Percentiles rank a stretch among this genome's conserved stretches.
phyloP scores from a whole-genome alignment of 495 filamentous ascomycete genomes.

The Jackrogersella multiformis region DNA sequence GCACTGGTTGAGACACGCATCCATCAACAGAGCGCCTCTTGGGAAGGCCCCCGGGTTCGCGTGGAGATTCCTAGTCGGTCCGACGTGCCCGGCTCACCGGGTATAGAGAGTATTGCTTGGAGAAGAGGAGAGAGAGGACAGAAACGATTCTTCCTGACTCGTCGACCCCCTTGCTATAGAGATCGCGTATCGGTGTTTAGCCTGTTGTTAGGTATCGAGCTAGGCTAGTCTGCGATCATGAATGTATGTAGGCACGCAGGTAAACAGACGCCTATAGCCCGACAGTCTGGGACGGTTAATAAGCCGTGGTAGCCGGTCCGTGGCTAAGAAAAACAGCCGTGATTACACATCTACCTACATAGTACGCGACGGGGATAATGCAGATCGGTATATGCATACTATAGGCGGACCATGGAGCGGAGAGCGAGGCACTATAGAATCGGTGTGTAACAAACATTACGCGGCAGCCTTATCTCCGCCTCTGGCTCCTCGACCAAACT shows the following conservation, averaged over 20 bases:
- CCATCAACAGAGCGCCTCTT: neutral
- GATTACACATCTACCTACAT: neutral
- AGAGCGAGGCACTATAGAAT: too few relatives aligned
- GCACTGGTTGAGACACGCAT: neutral
- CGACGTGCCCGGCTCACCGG: conserved; percentile 8
- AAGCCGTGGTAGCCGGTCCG: conserved; percentile 18
- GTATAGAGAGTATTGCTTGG: too few relatives aligned
- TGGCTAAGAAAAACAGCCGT: neutral
- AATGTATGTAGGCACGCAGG: neutral
- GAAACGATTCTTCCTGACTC: conserved; percentile 1
- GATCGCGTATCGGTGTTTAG: too few relatives aligned
- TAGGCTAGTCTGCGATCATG: neutral
- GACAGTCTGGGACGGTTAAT: conserved; percentile 23
- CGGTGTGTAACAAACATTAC: conserved; percentile 7
- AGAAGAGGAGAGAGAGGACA: neutral
- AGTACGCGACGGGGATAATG: too few relatives aligned
- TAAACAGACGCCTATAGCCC: neutral
- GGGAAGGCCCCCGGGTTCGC: too few relatives aligned
- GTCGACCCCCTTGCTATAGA: neutral
- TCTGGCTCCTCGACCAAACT: conserved; percentile 2
- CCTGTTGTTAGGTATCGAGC: neutral
- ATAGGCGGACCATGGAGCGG: too few relatives aligned
- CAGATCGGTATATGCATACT: conserved; percentile 6
- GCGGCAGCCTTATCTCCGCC: conserved; percentile 5
- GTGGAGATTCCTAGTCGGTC: conserved; percentile 19